A percentile compares a stretch with the other conserved stretches of the same genome.
Conservation (phyloP, 495 filamentous ascomycete species). For the Hypoxylon lienhwacheense region DNA sequence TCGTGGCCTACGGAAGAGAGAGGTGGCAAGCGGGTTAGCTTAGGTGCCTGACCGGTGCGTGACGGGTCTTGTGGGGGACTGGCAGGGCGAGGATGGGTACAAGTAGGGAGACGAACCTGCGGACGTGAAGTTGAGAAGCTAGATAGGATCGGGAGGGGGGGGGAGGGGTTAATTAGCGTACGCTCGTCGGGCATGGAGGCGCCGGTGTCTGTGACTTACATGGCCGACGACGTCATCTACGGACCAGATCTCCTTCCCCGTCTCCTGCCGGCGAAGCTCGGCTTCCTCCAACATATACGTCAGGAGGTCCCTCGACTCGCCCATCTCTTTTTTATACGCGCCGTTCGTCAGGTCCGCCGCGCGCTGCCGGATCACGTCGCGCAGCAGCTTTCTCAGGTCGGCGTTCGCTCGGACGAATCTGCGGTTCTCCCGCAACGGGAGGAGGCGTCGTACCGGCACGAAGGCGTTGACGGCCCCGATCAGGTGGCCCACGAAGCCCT, state of each 20-base stretch:
- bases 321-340: conserved; percentile 16
- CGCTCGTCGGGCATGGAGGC: too few species aligned
- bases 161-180: too few species aligned
- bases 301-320: conserved; percentile 29
- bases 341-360: conserved; percentile 27
- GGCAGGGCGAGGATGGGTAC: too few species aligned
- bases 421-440: conserved; percentile 36
- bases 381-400: conserved; percentile 33
- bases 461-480: conserved; percentile 36
- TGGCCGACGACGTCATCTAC: conserved; percentile 34
- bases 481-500: conserved; percentile 36
- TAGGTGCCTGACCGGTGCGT: too few species aligned
- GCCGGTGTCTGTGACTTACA: conserved; percentile 3
- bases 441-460: conserved; percentile 32
- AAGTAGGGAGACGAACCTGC: conserved; percentile 12
- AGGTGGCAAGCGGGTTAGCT: neutral
- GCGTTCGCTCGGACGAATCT: conserved; percentile 27
- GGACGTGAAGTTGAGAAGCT: conserved; percentile 31
- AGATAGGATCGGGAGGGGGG: too few species aligned
- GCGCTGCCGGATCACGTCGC: conserved; percentile 31
- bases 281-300: conserved; percentile 36
- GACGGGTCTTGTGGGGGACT: too few species aligned
- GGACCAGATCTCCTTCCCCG: conserved; percentile 29
- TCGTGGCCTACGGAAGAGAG: conserved; percentile 33
- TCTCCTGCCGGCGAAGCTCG: conserved; percentile 16